Evolutionary conservation across 169 alveolate genomes (phyloP).

Genomic region (Plasmodium relictum): DNA sequence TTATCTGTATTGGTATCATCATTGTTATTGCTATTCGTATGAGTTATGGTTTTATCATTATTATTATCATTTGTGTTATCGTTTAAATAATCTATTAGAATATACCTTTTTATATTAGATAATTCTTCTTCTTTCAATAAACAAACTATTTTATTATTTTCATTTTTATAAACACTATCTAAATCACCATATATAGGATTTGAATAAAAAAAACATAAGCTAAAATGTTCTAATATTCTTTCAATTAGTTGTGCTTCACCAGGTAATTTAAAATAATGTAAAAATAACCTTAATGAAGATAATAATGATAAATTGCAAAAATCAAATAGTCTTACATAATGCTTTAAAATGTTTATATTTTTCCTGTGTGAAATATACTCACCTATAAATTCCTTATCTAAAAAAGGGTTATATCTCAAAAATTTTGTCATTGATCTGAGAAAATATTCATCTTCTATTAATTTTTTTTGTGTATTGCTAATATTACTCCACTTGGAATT

Average conservation of each 20-base stretch:
- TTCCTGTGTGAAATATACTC: slow-evolving; percentile 86
- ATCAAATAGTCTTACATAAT: slow-evolving; percentile 85
- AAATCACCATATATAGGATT: slow-evolving; percentile 69
- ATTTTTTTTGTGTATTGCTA: slow-evolving; percentile 36
- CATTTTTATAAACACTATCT: slow-evolving; percentile 34
- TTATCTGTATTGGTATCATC: slow-evolving; percentile 7
- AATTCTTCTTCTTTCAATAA: slow-evolving; percentile 62
- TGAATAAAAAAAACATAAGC: slow-evolving; percentile 64
- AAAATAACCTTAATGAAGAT: slow-evolving; percentile 88
- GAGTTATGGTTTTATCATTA: background rate
- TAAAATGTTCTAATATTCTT: slow-evolving; percentile 89
- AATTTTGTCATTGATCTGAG: slow-evolving; percentile 82
- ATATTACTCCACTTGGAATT: background rate
- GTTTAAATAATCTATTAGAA: slow-evolving; percentile 88
- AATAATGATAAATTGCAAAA: slow-evolving; percentile 89
- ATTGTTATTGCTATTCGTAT: background rate
- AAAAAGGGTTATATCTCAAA: slow-evolving; percentile 80
- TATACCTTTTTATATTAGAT: slow-evolving; percentile 70
- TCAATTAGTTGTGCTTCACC: slow-evolving; percentile 95
- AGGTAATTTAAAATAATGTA: slow-evolving; percentile 91
- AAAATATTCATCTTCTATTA: slow-evolving; percentile 77
- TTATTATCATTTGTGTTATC: slow-evolving; percentile 65
- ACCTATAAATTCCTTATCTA: slow-evolving; percentile 85
- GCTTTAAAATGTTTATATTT: slow-evolving; percentile 83
- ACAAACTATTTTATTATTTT: slow-evolving; percentile 33